Conservation (phyloP, 2,329 filamentous ascomycete genomes). For the Hypoxylon sp. region DNA sequence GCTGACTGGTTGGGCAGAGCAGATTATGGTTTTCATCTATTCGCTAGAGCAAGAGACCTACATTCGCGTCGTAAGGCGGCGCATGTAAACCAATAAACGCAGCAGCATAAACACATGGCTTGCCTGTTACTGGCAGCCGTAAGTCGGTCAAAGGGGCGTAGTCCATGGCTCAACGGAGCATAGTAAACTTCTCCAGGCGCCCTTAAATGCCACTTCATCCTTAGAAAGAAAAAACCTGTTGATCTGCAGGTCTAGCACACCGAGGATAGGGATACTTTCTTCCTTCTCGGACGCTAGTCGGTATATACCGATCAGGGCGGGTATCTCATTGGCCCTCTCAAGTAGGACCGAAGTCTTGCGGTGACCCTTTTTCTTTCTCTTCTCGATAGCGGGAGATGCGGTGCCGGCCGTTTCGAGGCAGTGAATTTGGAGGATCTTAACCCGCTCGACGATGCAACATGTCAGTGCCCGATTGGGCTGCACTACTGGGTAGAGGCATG, state of each 20-base stretch:
- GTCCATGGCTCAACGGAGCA: conserved; percentile 1
- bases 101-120: background rate
- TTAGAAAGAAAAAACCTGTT: background rate
- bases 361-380: background rate
- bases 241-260: conserved; percentile 9
- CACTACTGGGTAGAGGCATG: background rate
- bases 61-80: conserved; percentile 1
- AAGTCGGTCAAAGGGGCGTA: background rate
- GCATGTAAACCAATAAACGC: conserved; percentile 1
- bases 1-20: no score
- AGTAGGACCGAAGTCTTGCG: conserved; percentile 12
- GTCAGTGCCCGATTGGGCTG: background rate
- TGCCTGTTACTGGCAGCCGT: conserved; percentile 4
- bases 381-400: conserved; percentile 6
- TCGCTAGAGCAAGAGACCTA: background rate
- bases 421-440: conserved; percentile 4
- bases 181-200: conserved; percentile 8
- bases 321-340: background rate
- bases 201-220: background rate
- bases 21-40: no score
- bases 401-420: conserved; percentile 4
- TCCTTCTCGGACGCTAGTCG: conserved; percentile 2
- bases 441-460: conserved; percentile 5
- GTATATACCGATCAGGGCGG: conserved; percentile 1
- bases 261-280: background rate